Base-by-base conservation (phyloP, 306 rosid genomes). In the Lupinus albus region DNA sequence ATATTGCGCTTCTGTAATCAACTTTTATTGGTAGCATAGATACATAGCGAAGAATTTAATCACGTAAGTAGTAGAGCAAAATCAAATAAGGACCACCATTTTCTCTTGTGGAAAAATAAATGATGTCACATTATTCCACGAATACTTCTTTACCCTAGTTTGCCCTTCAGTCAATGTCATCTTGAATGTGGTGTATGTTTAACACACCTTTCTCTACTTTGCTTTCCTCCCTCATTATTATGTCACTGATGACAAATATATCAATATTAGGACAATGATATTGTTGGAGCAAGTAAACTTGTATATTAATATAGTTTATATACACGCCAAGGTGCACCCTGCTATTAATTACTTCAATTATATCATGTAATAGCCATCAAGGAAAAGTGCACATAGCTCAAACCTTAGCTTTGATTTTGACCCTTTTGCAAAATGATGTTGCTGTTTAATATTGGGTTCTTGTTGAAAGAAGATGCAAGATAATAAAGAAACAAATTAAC, bases 191-290 rank as follows among this genome's bases (percentile, higher is more conserved):
- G 16, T 46, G 64, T 63, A 64, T 33, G 64, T 63, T 71, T 33
- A 73, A 42, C 58, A 52, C 58, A 52, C 11, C 62, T 15, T 30
- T 61, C 6, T 21, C 6, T 21, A 20, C 16, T 28, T 17, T 15
- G 36, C 35, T 70, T 35, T 36, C 44, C 44, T 21, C 70, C 50
- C 16, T 63, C 39, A 42, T 49, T 57, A 51, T 76, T 61, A 49
- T 30, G 81, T 71, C 81, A 64, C 64, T 57, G 14, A 71, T 65
- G 74, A 61, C 74, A 28, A 71, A 64, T n/a, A 28, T 13, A 28
- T 64, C 1, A 5, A 33, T 33, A 33, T 33, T 33, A n/a, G 41
- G 30, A 20, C 56, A 63, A 35, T 42, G 57, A 52, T 39, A 38
- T 59, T 48, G 54, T 14, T 44, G 28, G 50, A 61, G 61, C 73